Base-by-base conservation (phyloP, 2,329 filamentous ascomycete genomes). In the Trichoderma sp. region DNA sequence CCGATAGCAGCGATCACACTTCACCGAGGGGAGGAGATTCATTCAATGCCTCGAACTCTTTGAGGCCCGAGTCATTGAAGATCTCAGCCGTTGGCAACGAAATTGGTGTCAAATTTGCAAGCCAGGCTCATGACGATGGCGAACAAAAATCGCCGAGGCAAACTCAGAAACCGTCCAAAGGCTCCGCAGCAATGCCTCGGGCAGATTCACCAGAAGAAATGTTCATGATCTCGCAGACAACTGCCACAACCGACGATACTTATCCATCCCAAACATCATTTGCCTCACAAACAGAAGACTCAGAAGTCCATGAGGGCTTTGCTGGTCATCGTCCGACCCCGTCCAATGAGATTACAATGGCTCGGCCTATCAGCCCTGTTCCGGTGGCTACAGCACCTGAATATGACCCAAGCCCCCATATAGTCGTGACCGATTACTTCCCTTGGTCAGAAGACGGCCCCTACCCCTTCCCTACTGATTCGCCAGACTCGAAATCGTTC, bases 381-480 rank as follows among this genome's bases (percentile, higher is more conserved):
- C 79, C 77, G 37, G 72, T 72, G 11, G 63, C 70, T 0, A 70
- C 70, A 8, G 76, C 75, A 8, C 79, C 77, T 2, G 78, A 81
- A 60, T 77, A 82, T 68, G 78, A 83, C 35, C 75, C 76, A 10
- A 79, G 81, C 5, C 79, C 79, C 13, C 77, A 79, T 58, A 81
- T 88, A 6, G 83, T 86, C 16, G 87, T 89, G 56, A 83, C 81
- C 0, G 88, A 90, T 74, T 90, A 86, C 71, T 79, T 89, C 6
- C 85, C 85, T 0, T 89, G 88, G 87, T 78, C 82, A 0, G 80
- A 85, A 24, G 88, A 90, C 70, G 85, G 86, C 1, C 77, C 82
- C 0, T 89, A 88, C 68, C 84, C 87, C 0, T 82, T 87, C 70
- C 83, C 84, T 0, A 70, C 80, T 8, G 73, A 71, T 16, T 53